phyloP scores from a whole-genome alignment of 768 basidiomycete genomes.

The Leccinellum rugosiceps region DNA sequence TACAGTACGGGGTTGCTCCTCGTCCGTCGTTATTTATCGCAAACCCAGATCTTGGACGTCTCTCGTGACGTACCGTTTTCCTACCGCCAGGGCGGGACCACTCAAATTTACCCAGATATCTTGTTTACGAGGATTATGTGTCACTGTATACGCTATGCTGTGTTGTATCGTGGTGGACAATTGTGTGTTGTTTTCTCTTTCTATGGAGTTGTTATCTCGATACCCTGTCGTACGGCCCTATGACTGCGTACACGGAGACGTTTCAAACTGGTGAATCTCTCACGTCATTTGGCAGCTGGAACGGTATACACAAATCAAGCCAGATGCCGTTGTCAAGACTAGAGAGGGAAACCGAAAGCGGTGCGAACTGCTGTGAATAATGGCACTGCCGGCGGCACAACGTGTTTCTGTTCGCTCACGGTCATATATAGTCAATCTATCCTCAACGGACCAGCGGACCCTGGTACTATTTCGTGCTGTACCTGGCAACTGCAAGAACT shows the following conservation, averaged over 20 bases:
- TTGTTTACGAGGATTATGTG: not conserved
- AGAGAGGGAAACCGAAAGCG: not conserved
- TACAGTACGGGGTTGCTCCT: conserved; percentile 66
- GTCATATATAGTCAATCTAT: not conserved
- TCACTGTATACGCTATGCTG: conserved; percentile 5
- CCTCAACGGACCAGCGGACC: not conserved
- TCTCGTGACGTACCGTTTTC: conserved; percentile 10
- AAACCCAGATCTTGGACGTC: conserved; percentile 46
- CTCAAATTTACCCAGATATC: conserved; percentile 1
- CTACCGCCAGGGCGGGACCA: not conserved
- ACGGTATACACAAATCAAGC: not conserved
- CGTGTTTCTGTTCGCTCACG: not conserved
- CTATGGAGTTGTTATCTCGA: conserved; percentile 2
- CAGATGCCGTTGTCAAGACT: not conserved
- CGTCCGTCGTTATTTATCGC: conserved; percentile 66
- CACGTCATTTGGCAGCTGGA: not conserved
- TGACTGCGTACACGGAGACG: not conserved
- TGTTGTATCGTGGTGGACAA: conserved; percentile 2
- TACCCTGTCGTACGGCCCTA: conserved; percentile 3
- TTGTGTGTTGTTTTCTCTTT: conserved; percentile 1
- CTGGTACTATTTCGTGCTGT: conserved; percentile 2
- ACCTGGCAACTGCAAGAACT: conserved; percentile 16
- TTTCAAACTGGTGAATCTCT: not conserved
- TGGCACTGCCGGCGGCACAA: conserved; percentile 1
- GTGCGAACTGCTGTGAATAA: not conserved